These are phyloP conservation scores for Brassica juncea DNA, from an alignment of 345 rosid species.

Conservation along the genomic window DNA sequence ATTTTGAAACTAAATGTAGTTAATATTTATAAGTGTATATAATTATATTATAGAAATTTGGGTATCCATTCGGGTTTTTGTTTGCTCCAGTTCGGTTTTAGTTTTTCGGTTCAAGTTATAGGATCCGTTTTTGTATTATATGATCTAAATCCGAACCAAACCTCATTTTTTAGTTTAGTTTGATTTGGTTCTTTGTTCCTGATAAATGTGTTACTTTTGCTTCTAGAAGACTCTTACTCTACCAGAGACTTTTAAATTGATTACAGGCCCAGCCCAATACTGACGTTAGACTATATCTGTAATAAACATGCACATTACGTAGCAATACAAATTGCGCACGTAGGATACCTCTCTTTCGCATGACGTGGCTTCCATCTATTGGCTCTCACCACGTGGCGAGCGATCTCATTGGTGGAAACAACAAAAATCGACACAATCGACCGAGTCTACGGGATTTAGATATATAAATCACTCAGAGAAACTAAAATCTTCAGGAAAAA, in stretches of 20 bases:
- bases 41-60: no score
- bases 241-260: background rate
- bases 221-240: background rate
- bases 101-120: no score
- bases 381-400: conserved; percentile 31
- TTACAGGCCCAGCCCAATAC: conserved; percentile 27
- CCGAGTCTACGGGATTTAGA: conserved; percentile 32
- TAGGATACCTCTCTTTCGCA: background rate
- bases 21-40: no score
- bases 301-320: background rate
- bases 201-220: no score
- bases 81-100: no score
- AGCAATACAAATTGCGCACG: background rate
- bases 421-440: conserved; percentile 22
- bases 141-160: no score
- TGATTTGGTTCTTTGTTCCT: no score
- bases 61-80: no score
- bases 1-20: no score
- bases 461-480: conserved; percentile 24
- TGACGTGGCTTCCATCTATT: conserved; percentile 30
- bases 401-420: conserved; percentile 40
- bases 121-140: no score
- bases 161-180: no score
- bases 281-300: background rate
- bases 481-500: background rate